Conservation (phyloP, 352 stramenopile genomes). For the Phytophthora sojae region DNA sequence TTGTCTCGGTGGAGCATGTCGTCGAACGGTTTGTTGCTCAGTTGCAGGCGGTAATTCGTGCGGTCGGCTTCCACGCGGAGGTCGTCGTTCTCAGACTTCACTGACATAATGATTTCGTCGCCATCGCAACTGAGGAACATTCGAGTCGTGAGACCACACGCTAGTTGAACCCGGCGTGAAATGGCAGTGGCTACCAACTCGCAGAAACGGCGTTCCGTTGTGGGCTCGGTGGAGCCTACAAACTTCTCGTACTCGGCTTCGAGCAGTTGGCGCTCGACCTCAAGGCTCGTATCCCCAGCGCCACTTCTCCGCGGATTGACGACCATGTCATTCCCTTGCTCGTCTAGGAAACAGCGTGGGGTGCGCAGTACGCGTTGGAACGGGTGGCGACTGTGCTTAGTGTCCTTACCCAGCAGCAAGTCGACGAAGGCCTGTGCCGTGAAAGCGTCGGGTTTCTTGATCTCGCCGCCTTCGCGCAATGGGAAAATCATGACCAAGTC, state of each 20-base stretch:
- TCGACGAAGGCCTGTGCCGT: constrained; percentile 62
- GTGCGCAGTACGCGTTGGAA: constrained; percentile 70
- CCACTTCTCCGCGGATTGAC: constrained; percentile 39
- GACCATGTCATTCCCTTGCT: constrained; percentile 52
- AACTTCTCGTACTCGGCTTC: constrained; percentile 66
- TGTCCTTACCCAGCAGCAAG: constrained; percentile 60
- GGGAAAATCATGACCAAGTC: constrained; percentile 83
- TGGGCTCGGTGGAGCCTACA: constrained; percentile 43
- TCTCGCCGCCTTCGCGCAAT: constrained; percentile 58
- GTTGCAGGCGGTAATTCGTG: constrained; percentile 66
- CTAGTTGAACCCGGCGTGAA: constrained; percentile 65
- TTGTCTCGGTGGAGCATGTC: constrained; percentile 60
- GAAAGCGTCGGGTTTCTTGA: constrained; percentile 60
- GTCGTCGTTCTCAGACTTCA: constrained; percentile 77
- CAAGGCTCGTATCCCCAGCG: constrained; percentile 31
- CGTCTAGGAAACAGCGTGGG: constrained; percentile 66
- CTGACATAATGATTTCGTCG: constrained; percentile 81
- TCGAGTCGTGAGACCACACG: constrained; percentile 71
- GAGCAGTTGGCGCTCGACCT: constrained; percentile 42
- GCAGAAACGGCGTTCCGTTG: constrained; percentile 64
- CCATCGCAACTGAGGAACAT: constrained; percentile 73
- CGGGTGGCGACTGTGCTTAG: constrained; percentile 41
- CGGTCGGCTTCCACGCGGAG: constrained; percentile 73
- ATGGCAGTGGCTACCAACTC: constrained; percentile 66
- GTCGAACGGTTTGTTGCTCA: constrained; percentile 77